Evolutionary conservation across 805 yeast species (phyloP), one percentile per base, ranked within the genome.

Genomic region (Isabelozyma pseudorhagii): DNA sequence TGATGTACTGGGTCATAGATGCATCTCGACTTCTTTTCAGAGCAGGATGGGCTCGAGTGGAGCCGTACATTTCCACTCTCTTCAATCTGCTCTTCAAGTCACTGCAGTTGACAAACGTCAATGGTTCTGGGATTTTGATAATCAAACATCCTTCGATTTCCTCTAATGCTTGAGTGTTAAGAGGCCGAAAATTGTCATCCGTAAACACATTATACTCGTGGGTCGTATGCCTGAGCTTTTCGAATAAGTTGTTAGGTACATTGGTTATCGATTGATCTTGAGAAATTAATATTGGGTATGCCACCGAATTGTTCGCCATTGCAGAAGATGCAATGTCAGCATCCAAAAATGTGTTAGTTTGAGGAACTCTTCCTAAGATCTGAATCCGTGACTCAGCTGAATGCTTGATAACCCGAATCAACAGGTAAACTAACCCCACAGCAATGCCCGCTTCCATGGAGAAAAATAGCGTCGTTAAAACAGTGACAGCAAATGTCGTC

Each of bases 371-470:
- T 1, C 79, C 81, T 48, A 76, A 57, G 48, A 76, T 72, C 46
- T 74, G 78, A 53, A 76, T 75, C 38, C 76, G 60, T 7, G 79
- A 74, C 43, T 64, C 59, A 0, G 79, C 67, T 11, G 78, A 70
- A 53, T 72, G 67, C 48, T 67, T 68, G 34, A 76, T 66, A 5
- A 93, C 92, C 49, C 96, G 73, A 34, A 92, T 74, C 15, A 93
- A 70, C 40, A 96, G 90, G 56, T 89, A 88, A 0, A 82, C 81
- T 44, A 89, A 83, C 0, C 99, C 98, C n/a, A 89, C 79, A 2
- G 87, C 83, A 44, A 94, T 89, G 1, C 99, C 98, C 13, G 87
- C 83, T 64, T 93, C 97, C 63, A 92, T 84, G 0, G 97, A 90
- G 64, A 68, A 72, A 51, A 71, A 71, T 18, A 73, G 43, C 0